These are phyloP conservation scores for Eutrema heterophyllum DNA, from an alignment of 345 rosid species.

Conservation along the genomic window DNA sequence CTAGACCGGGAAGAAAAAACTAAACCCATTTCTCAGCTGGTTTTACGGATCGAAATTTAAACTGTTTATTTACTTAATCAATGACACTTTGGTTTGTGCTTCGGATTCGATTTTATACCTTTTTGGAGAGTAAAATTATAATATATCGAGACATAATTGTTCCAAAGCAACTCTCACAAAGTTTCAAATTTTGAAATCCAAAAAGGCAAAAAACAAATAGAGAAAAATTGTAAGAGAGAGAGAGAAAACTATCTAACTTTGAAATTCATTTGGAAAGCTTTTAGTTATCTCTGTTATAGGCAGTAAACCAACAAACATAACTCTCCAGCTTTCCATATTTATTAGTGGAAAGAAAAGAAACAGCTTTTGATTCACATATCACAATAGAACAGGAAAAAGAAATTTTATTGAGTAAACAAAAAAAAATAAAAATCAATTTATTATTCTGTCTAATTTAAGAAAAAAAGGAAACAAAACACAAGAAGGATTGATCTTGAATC, in stretches of 20 bases:
- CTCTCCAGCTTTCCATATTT: constrained; percentile 3
- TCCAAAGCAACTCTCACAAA: constrained; percentile 20
- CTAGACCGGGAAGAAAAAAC: background rate
- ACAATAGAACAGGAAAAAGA: background rate
- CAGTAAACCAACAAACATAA: constrained; percentile 7
- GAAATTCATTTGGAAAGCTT: background rate
- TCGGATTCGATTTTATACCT: constrained; percentile 13
- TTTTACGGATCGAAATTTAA: background rate
- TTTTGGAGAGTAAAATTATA: constrained; percentile 17
- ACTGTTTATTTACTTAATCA: background rate
- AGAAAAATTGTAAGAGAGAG: background rate
- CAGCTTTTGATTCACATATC: background rate
- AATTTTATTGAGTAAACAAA: background rate
- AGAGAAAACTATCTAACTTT: background rate
- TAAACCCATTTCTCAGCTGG: background rate
- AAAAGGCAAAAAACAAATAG: background rate
- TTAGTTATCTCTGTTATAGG: background rate
- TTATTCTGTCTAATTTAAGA: background rate
- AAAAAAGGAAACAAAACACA: background rate
- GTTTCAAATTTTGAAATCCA: constrained; percentile 27
- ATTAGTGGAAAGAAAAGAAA: background rate
- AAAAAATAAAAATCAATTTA: background rate
- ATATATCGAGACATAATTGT: constrained; percentile 22
- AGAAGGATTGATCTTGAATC: background rate
- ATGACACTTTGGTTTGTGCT: background rate